Percentiles rank a stretch among this genome's conserved stretches.
Evolutionary conservation across 768 basidiomycete genomes (phyloP).

Genomic region (Leccinum ochraceum): DNA sequence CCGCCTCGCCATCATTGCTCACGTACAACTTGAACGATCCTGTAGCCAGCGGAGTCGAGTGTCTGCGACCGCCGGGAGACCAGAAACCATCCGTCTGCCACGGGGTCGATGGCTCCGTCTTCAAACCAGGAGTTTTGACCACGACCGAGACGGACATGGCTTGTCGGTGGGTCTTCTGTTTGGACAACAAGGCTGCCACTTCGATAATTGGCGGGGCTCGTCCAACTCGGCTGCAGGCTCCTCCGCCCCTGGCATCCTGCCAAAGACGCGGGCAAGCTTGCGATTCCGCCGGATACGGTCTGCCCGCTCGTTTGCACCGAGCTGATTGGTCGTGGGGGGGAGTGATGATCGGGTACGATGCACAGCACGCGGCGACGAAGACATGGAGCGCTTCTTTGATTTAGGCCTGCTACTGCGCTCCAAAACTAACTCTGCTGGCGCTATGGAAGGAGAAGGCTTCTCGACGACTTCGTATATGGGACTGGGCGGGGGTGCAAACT

Average conservation of each 20-base stretch:
- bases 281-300: slow-evolving; percentile 72
- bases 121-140: slow-evolving; percentile 19
- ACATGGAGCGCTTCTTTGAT: slow-evolving; percentile 29
- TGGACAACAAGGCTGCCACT: slow-evolving; percentile 30
- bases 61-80: slow-evolving; percentile 42
- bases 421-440: slow-evolving; percentile 48
- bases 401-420: slow-evolving; percentile 29
- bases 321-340: slow-evolving; percentile 69
- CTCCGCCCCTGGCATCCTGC: slow-evolving; percentile 58
- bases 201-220: slow-evolving; percentile 22
- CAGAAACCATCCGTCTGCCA: slow-evolving; percentile 39
- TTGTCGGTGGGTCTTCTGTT: slow-evolving; percentile 32
- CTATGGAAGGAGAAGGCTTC: slow-evolving; percentile 48
- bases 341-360: slow-evolving; percentile 26
- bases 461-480: slow-evolving; percentile 1
- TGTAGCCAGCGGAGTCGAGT: slow-evolving; percentile 56
- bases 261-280: slow-evolving; percentile 80
- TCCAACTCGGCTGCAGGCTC: slow-evolving; percentile 28
- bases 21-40: slow-evolving; percentile 40
- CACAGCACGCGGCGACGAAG: slow-evolving; percentile 28
- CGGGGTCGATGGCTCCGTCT: slow-evolving; percentile 26
- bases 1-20: slow-evolving; percentile 6
- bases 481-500: slow-evolving; percentile 28
- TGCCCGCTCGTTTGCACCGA: slow-evolving; percentile 63
- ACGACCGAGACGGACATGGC: slow-evolving; percentile 34